Percentiles rank a stretch among this genome's conserved stretches.
These are phyloP conservation scores for Debaryomyces hansenii DNA, from an alignment of 805 yeast species.

Conservation along the genomic window DNA sequence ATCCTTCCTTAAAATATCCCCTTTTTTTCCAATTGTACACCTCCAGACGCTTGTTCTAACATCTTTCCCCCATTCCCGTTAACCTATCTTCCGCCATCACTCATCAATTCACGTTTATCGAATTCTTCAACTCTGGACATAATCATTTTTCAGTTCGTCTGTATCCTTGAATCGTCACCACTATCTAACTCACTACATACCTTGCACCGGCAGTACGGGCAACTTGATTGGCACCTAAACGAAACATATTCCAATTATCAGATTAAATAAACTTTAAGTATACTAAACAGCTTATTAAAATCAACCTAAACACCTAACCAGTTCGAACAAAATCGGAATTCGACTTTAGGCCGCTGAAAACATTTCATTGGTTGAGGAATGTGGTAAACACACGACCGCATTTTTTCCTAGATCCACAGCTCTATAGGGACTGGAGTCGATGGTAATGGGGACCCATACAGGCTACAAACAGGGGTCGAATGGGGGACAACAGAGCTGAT, in stretches of 20 bases:
- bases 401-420: neutral
- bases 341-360: constrained; percentile 8
- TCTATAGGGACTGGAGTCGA: neutral
- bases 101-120: neutral
- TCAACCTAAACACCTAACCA: neutral
- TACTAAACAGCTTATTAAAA: neutral
- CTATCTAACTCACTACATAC: constrained; percentile 37
- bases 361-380: constrained; percentile 17
- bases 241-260: constrained; percentile 42
- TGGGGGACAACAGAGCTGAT: too few species aligned
- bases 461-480: too few species aligned
- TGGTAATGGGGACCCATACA: neutral
- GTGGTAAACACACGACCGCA: constrained; percentile 1
- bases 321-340: neutral
- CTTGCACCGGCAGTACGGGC: constrained; percentile 52
- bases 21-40: neutral
- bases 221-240: constrained; percentile 52
- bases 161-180: neutral
- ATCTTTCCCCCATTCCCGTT: too few species aligned
- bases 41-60: too few species aligned
- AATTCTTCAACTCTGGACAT: neutral
- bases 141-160: neutral
- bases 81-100: too few species aligned
- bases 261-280: neutral
- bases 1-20: neutral